Evolutionary conservation across 2,329 filamentous ascomycete species (phyloP), one percentile per base, ranked within the genome.

Genomic region (Tothia fuscella): DNA sequence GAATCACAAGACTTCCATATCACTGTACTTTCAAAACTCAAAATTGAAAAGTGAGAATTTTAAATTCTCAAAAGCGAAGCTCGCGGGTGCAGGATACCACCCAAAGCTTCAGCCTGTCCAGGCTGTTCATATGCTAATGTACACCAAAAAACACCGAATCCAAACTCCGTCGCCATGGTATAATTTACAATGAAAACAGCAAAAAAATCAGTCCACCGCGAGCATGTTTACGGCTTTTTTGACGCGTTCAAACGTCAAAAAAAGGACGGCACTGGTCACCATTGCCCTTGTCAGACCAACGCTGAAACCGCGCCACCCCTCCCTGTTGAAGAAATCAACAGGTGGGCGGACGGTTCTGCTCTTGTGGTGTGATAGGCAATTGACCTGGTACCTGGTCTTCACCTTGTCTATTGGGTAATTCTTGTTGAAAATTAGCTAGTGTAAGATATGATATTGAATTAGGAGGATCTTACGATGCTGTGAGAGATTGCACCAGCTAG

Each of bases 201-300:
- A 42, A 12, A 38, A 21, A 12, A 38, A 60, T 54, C 28, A 62
- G 38, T 63, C 58, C 30, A 57, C 51, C 10, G 54, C 49, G 48
- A 65, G 51, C 6, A 46, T 48, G 46, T 71, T 71, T 25, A 72
- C 67, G 38, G 59, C 57, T 53, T 70, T 71, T 62, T 91, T 91
- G 52, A 84, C 72, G 52, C 85, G 79, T 62, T 93, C 85, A 57
- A 91, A 93, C 29, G 79, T 81, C 32, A 82, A 87, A 64, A 93
- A 93, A 70, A 93, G 93, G 53, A 93, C 82, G 50, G 84, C 83
- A 57, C 93, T 93, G 51, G 91, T 78, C 40, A 85, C 70, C 53
- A 82, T 87, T 10, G 83, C 88, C 43, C 85, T 13, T n/a, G 78
- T 49, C 76, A 73, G 78, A 91, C 88, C 28, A 82, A 88, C 20